Evolutionary conservation across 495 filamentous ascomycete genomes (phyloP).

Genomic region (Pseudomonodictys pantanalensis): DNA sequence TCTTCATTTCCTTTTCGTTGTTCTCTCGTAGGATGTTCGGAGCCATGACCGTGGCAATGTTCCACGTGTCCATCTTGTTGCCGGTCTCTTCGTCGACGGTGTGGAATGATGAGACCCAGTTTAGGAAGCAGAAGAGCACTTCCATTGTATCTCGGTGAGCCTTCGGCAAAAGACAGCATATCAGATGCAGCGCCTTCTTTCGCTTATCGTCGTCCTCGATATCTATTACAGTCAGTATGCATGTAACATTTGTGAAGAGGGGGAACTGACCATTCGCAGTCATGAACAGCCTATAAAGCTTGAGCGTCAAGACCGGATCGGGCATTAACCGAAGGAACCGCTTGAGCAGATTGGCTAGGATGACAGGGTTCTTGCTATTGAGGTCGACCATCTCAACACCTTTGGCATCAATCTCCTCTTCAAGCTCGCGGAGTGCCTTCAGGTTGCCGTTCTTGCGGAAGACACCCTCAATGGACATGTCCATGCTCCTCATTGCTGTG

Average conservation of each 20-base stretch:
- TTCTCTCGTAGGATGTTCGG: constrained; percentile 89
- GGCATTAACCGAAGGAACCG: constrained; percentile 94
- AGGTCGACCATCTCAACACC: constrained; percentile 79
- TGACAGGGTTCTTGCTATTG: constrained; percentile 79
- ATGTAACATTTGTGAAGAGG: neutral
- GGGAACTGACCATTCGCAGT: constrained; percentile 70
- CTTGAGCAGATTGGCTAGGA: constrained; percentile 91
- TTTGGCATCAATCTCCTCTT: constrained; percentile 76
- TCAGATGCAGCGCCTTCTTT: constrained; percentile 79
- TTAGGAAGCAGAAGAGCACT: constrained; percentile 92
- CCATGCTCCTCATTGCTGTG: constrained; percentile 94
- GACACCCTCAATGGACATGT: constrained; percentile 97
- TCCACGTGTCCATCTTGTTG: constrained; percentile 99
- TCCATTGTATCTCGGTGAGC: constrained; percentile 91
- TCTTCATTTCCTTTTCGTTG: constrained; percentile 52
- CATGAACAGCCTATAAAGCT: constrained; percentile 88
- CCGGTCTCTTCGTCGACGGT: constrained; percentile 90
- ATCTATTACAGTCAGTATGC: constrained; percentile 57
- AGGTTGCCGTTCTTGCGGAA: constrained; percentile 99
- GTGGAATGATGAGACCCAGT: constrained; percentile 96
- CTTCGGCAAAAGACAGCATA: constrained; percentile 92
- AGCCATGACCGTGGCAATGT: constrained; percentile 96
- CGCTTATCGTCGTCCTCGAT: constrained; percentile 80
- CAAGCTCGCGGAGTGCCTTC: constrained; percentile 77
- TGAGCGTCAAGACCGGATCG: constrained; percentile 91